phyloP scores from a whole-genome alignment of 129 eudicot genomes.

The Helichrysum umbraculigerum region DNA sequence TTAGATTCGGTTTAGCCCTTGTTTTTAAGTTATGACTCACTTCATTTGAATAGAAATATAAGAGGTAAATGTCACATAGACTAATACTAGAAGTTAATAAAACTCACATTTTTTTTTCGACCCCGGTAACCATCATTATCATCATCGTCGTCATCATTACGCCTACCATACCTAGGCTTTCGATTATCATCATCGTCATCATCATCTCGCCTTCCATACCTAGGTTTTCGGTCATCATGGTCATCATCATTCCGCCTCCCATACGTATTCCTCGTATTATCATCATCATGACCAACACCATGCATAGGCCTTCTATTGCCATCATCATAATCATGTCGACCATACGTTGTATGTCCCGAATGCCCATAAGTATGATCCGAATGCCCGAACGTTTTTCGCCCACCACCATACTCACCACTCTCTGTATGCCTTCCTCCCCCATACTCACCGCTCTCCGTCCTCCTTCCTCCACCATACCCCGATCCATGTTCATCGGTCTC shows the following conservation, averaged over 20 bases:
- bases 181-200: slow-evolving; percentile 42
- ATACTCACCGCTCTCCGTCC: neutral
- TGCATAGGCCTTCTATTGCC: too few relatives aligned
- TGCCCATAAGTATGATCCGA: slow-evolving; percentile 3
- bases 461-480: slow-evolving; percentile 32
- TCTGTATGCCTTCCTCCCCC: too few relatives aligned
- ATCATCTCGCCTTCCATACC: slow-evolving; percentile 35
- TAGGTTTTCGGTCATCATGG: slow-evolving; percentile 5
- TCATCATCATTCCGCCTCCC: slow-evolving; percentile 20
- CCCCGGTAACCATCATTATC: slow-evolving; percentile 42
- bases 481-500: slow-evolving; percentile 24
- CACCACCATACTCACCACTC: neutral
- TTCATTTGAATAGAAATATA: neutral
- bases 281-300: neutral
- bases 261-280: neutral
- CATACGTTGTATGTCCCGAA: slow-evolving; percentile 11
- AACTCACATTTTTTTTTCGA: slow-evolving; percentile 67
- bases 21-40: neutral
- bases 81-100: neutral
- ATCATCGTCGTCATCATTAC: slow-evolving; percentile 30
- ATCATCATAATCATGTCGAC: slow-evolving; percentile 18
- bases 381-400: neutral
- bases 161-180: slow-evolving; percentile 34
- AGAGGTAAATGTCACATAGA: neutral
- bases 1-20: too few relatives aligned